These are phyloP conservation scores for Chaetomium tenue DNA, from an alignment of 495 filamentous ascomycete genomes.

Conservation along the genomic window DNA sequence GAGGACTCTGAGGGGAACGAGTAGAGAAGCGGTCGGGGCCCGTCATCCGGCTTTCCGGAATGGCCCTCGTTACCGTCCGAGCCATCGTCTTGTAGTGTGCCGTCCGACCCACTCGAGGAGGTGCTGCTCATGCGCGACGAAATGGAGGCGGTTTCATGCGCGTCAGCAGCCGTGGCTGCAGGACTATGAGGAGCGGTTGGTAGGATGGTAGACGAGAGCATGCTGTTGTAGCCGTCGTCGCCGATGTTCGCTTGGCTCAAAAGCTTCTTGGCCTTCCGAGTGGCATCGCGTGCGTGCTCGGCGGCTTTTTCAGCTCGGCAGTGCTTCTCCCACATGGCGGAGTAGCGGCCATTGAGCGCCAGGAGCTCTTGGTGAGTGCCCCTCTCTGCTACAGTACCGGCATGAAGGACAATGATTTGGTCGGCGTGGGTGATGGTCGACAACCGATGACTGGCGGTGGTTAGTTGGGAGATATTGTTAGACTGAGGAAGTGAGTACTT, in stretches of 20 bases:
- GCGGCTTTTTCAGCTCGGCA: conserved; percentile 82
- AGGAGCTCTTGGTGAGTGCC: conserved; percentile 87
- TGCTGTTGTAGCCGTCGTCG: conserved; percentile 37
- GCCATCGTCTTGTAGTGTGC: conserved; percentile 32
- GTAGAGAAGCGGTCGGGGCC: conserved; percentile 20
- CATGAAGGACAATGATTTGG: conserved; percentile 88
- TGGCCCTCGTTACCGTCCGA: conserved; percentile 11
- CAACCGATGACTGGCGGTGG: conserved; percentile 64
- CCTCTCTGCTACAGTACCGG: conserved; percentile 76
- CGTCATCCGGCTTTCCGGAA: conserved; percentile 1
- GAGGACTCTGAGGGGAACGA: conserved; percentile 19
- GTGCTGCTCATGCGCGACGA: conserved; percentile 23
- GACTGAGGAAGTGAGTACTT: conserved; percentile 30
- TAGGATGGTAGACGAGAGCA: conserved; percentile 35
- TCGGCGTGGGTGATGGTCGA: conserved; percentile 94
- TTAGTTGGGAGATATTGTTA: background rate
- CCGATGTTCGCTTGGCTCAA: conserved; percentile 47
- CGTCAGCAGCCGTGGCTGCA: conserved; percentile 5
- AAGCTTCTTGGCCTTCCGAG: conserved; percentile 57
- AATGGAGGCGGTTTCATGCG: conserved; percentile 26
- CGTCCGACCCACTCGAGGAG: conserved; percentile 29
- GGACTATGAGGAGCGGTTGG: conserved; percentile 29
- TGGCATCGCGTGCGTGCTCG: conserved; percentile 61
- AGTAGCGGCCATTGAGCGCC: conserved; percentile 72
- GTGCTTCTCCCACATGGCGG: conserved; percentile 95